phyloP scores from a whole-genome alignment of 768 basidiomycete genomes.

The Rhodotorula graminis region DNA sequence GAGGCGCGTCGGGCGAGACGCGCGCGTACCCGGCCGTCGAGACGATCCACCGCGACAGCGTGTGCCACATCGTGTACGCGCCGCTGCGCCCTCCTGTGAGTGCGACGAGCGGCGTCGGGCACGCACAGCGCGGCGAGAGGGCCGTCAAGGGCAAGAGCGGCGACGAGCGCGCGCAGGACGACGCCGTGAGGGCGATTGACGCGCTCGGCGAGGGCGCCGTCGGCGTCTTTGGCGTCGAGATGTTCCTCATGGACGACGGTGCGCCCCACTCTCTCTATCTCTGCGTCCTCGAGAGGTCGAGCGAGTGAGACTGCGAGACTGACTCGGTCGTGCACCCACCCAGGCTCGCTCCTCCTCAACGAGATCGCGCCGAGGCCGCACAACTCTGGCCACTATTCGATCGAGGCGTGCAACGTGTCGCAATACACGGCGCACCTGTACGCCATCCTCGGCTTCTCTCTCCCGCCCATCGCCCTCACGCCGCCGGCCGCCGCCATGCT shows the following conservation, averaged over 20 bases:
- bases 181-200: slow-evolving; percentile 76
- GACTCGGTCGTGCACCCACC: too few relatives aligned
- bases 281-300: too few relatives aligned
- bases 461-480: slow-evolving; percentile 52
- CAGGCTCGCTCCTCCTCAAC: slow-evolving; percentile 77
- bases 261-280: slow-evolving; percentile 42
- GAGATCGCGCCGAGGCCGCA: slow-evolving; percentile 98
- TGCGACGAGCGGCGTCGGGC: slow-evolving; percentile 28
- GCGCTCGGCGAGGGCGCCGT: slow-evolving; percentile 67
- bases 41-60: slow-evolving; percentile 87
- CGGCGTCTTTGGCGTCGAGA: slow-evolving; percentile 94
- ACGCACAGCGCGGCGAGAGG: slow-evolving; percentile 45
- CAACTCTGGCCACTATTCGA: slow-evolving; percentile 98
- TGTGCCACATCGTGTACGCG: slow-evolving; percentile 87
- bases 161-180: slow-evolving; percentile 57
- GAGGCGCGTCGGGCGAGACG: slow-evolving; percentile 66
- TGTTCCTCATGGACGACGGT: slow-evolving; percentile 91
- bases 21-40: slow-evolving; percentile 85
- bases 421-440: slow-evolving; percentile 98
- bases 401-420: slow-evolving; percentile 92
- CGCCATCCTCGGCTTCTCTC: slow-evolving; percentile 80
- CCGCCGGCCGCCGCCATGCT: slow-evolving; percentile 71
- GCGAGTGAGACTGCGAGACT: not conserved
- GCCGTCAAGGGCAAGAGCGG: slow-evolving; percentile 54
- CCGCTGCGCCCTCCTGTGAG: slow-evolving; percentile 57